A percentile compares a stretch with the other conserved stretches of the same genome.
Conservation (phyloP, 345 rosid species). For the Brassica rapa region DNA sequence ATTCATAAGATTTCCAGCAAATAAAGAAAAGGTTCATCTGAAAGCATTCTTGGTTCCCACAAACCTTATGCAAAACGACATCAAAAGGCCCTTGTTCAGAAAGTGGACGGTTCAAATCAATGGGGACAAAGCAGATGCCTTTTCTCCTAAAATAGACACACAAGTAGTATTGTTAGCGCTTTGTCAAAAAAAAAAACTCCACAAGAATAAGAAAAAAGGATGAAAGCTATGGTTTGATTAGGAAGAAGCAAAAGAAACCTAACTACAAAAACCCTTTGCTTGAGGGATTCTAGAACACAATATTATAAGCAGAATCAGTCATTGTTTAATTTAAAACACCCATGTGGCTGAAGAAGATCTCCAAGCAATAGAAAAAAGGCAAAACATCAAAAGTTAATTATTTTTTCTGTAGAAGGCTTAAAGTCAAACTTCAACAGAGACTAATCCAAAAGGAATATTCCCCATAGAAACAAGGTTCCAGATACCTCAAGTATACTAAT, state of each 20-base stretch:
- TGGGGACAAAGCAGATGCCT: slow-evolving; percentile 75
- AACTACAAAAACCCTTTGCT: background rate
- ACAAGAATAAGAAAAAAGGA: slow-evolving; percentile 14
- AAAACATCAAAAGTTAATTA: slow-evolving; percentile 21
- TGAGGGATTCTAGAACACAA: slow-evolving; percentile 25
- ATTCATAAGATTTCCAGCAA: slow-evolving; percentile 37
- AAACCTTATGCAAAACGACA: slow-evolving; percentile 78
- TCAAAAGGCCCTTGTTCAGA: slow-evolving; percentile 96
- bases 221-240: slow-evolving; percentile 23
- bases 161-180: slow-evolving; percentile 11
- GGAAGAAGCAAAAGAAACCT: slow-evolving; percentile 8
- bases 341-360: slow-evolving; percentile 36
- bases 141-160: slow-evolving; percentile 62
- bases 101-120: slow-evolving; percentile 64
- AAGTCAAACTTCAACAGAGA: slow-evolving; percentile 42
- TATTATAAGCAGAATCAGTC: slow-evolving; percentile 24
- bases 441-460: slow-evolving; percentile 41
- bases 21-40: background rate
- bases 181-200: slow-evolving; percentile 14
- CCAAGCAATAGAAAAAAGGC: background rate
- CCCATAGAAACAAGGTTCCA: slow-evolving; percentile 29
- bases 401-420: background rate
- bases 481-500: slow-evolving; percentile 33
- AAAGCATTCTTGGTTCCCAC: slow-evolving; percentile 25
- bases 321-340: slow-evolving; percentile 19